Base-by-base conservation (phyloP, 345 rosid species). In the Citropsis articulata region DNA sequence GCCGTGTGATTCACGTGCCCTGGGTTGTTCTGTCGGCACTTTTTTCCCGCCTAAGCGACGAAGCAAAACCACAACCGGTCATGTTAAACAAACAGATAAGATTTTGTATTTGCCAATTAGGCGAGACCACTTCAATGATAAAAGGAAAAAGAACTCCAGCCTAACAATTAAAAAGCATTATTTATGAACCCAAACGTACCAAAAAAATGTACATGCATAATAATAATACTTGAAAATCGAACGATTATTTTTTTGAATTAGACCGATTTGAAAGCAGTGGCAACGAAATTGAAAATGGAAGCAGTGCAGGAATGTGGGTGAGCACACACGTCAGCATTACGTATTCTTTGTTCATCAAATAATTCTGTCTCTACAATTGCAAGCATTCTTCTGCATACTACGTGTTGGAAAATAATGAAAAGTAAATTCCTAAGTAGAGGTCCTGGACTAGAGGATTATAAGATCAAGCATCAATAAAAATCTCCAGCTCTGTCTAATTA, bases 1-100 rank as follows among this genome's bases (percentile, higher is more conserved):
- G 25, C 61, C 69, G 60, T 22, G 83, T 69, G 66, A n/a, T 77
- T 82, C 90, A 85, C 88, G 90, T 87, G 90, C 56, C 86, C 71
- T 21, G 27, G 85, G 78, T 81, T 76, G 69, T 77, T 53, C 60
- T 83, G 87, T 82, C 82, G 78, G 48, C 50, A 30, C 62, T 57
- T 60, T 71, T 71, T 62, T 62, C 55, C 16, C 33, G 4, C 35
- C 3, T 5, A 30, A 7, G 66, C 80, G 78, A 85, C 84, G 83
- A 83, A 53, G 72, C 89, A 68, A 77, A 85, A 80, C 78, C 71
- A 74, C 80, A 87, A 62, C 83, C 89, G 74, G 48, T 85, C 77
- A 81, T 77, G 16, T 69, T 66, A 50, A 59, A 53, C 78, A 50
- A 69, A 57, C 70, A 25, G 79, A 75, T 2, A 42, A 65, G 66